Base-by-base conservation (phyloP, 192 early-diverging fungal genomes). In the Coemansia asiatica region DNA sequence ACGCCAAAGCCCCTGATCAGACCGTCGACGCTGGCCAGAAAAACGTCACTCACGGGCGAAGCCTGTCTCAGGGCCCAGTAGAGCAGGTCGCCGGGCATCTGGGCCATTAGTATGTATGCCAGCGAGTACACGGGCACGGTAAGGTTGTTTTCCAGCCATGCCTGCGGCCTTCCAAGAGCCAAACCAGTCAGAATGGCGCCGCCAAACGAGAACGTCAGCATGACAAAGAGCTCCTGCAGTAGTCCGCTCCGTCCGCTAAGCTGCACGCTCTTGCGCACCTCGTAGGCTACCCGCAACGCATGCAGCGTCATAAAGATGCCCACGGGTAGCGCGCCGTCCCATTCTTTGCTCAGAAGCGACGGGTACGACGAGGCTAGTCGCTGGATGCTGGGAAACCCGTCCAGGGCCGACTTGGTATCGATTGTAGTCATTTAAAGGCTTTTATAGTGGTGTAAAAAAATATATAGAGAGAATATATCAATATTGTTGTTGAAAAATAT, bases 141-240 rank as follows among this genome's bases (percentile, higher is more conserved):
- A 19, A 58, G 63, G 61, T 72, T 84, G 71, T 48, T 77, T 59
- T 81, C 75, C 25, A 84, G 68, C 74, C 75, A 81, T 21, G 75
- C 71, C 71, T 84, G 83, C 55, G 70, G 56, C 29, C 61, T 63
- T 13, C 83, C 83, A 50, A 84, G 79, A 44, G 72, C 64, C 62
- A 81, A 72, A 40, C 72, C 71, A 2, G 79, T 76, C 48, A 84
- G 69, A 27, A 84, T 81, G 60, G 75, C 75, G 6, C 83, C 83
- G 66, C 83, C 83, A 50, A 84, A 81, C 18, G 83, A 78, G 29
- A 84, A 81, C 15, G 79, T 78, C 27, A 84, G 78, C 83, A 84
- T 81, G 23, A 66, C 65, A 48, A 78, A 75, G 46, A 84, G 66
- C 53, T 81, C 83, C 47, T 84, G 83, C 51, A 69, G 40, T 48